These are phyloP conservation scores for Lasiosphaeria ovina DNA, from an alignment of 495 filamentous ascomycete genomes.

Conservation along the genomic window DNA sequence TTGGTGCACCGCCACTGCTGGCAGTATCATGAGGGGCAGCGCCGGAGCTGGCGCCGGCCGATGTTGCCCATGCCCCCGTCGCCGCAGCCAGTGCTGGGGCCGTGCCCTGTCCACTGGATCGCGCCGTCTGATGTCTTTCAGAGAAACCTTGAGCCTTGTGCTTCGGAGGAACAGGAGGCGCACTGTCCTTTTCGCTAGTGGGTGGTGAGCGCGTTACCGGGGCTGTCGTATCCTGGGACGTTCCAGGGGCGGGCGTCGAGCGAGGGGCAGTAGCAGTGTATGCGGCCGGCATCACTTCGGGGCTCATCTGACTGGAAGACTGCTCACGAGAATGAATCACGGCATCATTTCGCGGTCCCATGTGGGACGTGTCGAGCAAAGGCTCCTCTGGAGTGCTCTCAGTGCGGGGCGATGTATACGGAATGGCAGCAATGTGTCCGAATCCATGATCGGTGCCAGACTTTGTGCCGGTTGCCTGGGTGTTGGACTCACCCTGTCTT, in stretches of 20 bases:
- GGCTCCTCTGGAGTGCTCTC: not conserved
- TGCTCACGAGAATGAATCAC: not conserved
- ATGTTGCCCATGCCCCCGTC: not conserved
- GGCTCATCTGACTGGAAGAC: constrained; percentile 18
- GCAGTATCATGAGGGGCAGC: not conserved
- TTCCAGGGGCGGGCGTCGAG: not conserved
- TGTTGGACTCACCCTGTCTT: not conserved
- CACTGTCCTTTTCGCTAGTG: not conserved
- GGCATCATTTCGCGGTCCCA: not conserved
- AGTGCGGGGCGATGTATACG: not conserved
- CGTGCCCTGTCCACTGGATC: not conserved
- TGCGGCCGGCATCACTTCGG: constrained; percentile 22
- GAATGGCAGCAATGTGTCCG: not conserved
- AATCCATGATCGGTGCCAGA: too few species aligned
- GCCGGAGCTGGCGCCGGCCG: not conserved
- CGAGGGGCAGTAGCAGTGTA: constrained; percentile 13
- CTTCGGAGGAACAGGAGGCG: not conserved
- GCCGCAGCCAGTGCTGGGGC: not conserved
- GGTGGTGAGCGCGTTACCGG: not conserved
- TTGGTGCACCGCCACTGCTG: not conserved
- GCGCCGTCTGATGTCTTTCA: not conserved
- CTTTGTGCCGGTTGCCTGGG: not conserved
- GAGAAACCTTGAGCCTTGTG: not conserved
- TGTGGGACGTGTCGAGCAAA: not conserved
- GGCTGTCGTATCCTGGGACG: not conserved